Base-by-base conservation (phyloP, 306 rosid genomes). In the Vigna hirtella region DNA sequence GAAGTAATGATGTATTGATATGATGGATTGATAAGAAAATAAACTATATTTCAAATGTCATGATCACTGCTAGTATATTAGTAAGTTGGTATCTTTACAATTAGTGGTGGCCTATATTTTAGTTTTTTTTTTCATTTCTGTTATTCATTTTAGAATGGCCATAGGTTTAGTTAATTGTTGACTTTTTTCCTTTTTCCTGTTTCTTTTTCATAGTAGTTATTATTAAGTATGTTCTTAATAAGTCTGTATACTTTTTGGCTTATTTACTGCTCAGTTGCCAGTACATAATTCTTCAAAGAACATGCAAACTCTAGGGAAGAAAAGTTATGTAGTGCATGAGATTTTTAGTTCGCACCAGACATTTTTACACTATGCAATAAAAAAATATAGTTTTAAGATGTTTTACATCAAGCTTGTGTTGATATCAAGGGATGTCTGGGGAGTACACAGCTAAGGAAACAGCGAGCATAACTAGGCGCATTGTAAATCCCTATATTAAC, bases 1-100 rank as follows among this genome's bases (percentile, higher is more conserved):
- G 99, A 90, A 57, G 85, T 96, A 34, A 85, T 96, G 97, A 89
- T 82, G 90, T 38, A 76, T 63, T 70, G 66, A 30, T 76, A 59
- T 24, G 16, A 45, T 56, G 47, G 48, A 76, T 64, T 17, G 38
- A 74, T 52, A 30, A 55, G 66, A 73, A 73, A 72, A 45, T 42
- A 49, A 5, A 28, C 52, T 53, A 24, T 53, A 74, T 57, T 30
- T 55, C 45, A 67, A 72, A 49, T 15, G 34, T 32, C 48, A 20
- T 78, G 36, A 24, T 26, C 26, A 14, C 52, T 74, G 65, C 83
- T 51, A 32, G 40, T 53, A 47, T 12, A n/a, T 38, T 77, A 26
- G 10, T 4, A 24, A 42, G 26, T 74, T 55, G 66, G 36, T 45
- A 28, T 22, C 45, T 7, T 79, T 79, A 24, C 22, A 20, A 12